These are phyloP conservation scores for Pelargonium nanum DNA, from an alignment of 345 rosid genomes.

Conservation along the genomic window DNA sequence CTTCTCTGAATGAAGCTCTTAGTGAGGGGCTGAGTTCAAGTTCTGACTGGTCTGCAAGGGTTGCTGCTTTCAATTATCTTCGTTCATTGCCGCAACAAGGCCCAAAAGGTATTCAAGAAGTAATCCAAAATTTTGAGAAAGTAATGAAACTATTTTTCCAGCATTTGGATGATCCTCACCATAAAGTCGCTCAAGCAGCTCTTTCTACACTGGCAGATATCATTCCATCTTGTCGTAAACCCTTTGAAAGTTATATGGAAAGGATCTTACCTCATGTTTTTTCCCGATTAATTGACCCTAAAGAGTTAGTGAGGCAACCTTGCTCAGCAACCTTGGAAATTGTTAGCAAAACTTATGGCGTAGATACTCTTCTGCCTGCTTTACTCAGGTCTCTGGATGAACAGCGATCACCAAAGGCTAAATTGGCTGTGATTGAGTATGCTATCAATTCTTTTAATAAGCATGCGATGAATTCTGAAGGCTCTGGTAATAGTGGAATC, in stretches of 20 bases:
- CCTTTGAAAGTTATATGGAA: constrained; percentile 97
- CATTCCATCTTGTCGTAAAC: constrained; percentile 90
- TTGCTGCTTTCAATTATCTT: constrained; percentile 85
- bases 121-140: constrained; percentile 85
- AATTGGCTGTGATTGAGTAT: constrained; percentile 93
- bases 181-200: constrained; percentile 99
- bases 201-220: constrained; percentile 88
- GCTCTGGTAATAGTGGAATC: constrained; percentile 76
- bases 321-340: constrained; percentile 82
- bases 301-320: constrained; percentile 93
- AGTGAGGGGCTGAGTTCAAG: constrained; percentile 79
- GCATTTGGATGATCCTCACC: constrained; percentile 99
- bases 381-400: constrained; percentile 96
- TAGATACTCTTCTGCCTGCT: constrained; percentile 89
- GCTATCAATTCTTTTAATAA: constrained; percentile 83
- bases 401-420: constrained; percentile 96
- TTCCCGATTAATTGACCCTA: constrained; percentile 91
- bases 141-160: constrained; percentile 97
- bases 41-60: constrained; percentile 98
- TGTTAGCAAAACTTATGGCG: constrained; percentile 82
- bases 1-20: constrained; percentile 78
- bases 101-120: constrained; percentile 88
- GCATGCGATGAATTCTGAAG: constrained; percentile 69
- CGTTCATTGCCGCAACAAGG: constrained; percentile 87
- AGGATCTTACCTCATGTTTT: constrained; percentile 95